Percentiles rank a stretch among this genome's conserved stretches.
Evolutionary conservation across 139 green algal species (phyloP).

Genomic region (Micractinium sp.): DNA sequence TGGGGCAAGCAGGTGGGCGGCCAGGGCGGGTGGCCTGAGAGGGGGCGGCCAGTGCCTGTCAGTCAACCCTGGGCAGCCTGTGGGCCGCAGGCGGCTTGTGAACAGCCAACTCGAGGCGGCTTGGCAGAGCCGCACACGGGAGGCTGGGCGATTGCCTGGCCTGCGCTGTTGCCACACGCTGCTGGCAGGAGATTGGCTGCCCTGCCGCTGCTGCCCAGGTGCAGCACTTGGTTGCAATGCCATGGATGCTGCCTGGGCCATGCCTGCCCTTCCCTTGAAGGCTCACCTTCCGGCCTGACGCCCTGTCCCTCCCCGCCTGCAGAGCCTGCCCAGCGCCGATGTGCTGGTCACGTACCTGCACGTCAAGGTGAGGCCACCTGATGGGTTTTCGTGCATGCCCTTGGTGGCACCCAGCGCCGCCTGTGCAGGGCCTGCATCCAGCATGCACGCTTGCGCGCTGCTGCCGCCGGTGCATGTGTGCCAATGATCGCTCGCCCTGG

Average conservation of each 20-base stretch:
- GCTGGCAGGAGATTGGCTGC: background rate
- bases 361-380: slow-evolving; percentile 30
- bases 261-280: background rate
- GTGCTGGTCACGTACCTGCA: slow-evolving; percentile 30
- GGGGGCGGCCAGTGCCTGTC: too few relatives aligned
- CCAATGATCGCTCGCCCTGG: background rate
- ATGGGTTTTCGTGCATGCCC: background rate
- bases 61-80: too few relatives aligned
- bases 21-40: too few relatives aligned
- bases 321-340: slow-evolving; percentile 32
- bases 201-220: background rate
- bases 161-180: background rate
- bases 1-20: too few relatives aligned
- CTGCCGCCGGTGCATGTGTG: background rate
- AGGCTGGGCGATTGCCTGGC: background rate
- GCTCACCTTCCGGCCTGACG: background rate
- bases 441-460: too few relatives aligned
- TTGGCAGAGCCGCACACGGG: too few relatives aligned
- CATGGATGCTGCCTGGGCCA: background rate
- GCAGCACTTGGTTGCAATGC: background rate
- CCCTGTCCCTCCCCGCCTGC: background rate
- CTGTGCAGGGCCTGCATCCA: too few relatives aligned
- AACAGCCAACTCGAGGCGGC: too few relatives aligned
- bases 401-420: too few relatives aligned
- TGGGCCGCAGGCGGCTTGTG: too few relatives aligned